Evolutionary conservation across 108 stramenopile genomes (phyloP).

Genomic region (Mayamaea pseudoterrestris): DNA sequence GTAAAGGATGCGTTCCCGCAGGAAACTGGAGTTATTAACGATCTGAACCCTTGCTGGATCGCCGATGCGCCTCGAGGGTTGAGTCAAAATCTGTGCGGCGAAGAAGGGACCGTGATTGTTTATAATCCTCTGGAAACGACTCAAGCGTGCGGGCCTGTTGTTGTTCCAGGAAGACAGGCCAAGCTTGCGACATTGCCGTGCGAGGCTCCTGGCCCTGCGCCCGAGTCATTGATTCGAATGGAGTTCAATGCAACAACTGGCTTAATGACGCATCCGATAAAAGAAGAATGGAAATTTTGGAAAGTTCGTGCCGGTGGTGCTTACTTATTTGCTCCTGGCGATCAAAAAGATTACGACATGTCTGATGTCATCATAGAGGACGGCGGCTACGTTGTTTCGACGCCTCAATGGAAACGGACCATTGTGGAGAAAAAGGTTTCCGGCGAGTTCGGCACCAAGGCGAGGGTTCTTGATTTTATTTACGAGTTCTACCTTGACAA

Average conservation of each 20-base stretch:
- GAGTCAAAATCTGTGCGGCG: slow-evolving; percentile 23
- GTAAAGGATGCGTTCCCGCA: neutral
- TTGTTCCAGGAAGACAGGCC: slow-evolving; percentile 11
- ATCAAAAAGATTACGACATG: slow-evolving; percentile 8
- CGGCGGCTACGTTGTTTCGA: slow-evolving; percentile 25
- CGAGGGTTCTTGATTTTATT: slow-evolving; percentile 38
- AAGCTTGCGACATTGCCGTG: slow-evolving; percentile 22
- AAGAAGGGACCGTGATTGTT: slow-evolving; percentile 8
- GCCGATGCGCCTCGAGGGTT: slow-evolving; percentile 25
- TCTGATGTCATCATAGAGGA: slow-evolving; percentile 13
- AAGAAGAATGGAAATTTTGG: slow-evolving; percentile 56
- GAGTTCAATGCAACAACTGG: slow-evolving; percentile 33
- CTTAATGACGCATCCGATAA: slow-evolving; percentile 30
- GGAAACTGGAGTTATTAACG: neutral
- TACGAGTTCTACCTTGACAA: slow-evolving; percentile 36
- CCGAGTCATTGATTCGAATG: slow-evolving; percentile 9
- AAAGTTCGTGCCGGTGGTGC: slow-evolving; percentile 43
- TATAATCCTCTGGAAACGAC: slow-evolving; percentile 36
- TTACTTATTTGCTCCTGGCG: slow-evolving; percentile 48
- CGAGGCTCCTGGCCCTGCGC: slow-evolving; percentile 17
- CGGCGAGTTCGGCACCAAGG: slow-evolving; percentile 4
- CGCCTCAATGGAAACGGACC: slow-evolving; percentile 35
- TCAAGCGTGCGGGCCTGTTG: slow-evolving; percentile 30
- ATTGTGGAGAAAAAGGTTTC: slow-evolving; percentile 20
- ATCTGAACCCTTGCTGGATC: slow-evolving; percentile 21